A percentile compares a stretch with the other conserved stretches of the same genome.
Conservation (phyloP, 1,284 basidiomycete species). For the Retiboletus flavoniger region DNA sequence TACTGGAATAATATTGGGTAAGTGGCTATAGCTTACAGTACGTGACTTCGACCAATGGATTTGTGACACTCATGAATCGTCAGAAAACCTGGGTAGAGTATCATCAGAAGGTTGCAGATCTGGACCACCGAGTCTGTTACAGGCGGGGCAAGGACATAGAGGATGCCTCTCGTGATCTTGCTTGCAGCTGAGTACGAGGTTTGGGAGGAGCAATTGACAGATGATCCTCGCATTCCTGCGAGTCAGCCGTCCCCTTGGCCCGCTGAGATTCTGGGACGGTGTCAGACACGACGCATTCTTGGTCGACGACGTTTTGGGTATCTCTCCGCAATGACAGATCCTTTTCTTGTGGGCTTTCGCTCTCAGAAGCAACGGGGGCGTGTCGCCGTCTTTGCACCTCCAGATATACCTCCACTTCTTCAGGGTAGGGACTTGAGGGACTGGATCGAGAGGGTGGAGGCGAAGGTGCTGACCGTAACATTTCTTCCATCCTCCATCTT, state of each 20-base stretch:
- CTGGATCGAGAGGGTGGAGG: slow-evolving; percentile 1
- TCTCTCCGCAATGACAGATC: neutral
- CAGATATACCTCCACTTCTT: slow-evolving; percentile 3
- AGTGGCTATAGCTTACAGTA: neutral
- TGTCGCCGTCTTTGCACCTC: slow-evolving; percentile 3
- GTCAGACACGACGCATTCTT: neutral
- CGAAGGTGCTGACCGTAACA: slow-evolving; percentile 15
- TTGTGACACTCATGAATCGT: neutral
- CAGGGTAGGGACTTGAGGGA: neutral
- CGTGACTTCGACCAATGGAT: neutral
- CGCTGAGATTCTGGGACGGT: neutral
- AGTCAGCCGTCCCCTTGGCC: neutral
- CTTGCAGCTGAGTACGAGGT: neutral
- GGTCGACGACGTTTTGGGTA: neutral
- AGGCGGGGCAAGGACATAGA: neutral
- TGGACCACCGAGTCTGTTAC: neutral
- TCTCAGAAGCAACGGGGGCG: neutral
- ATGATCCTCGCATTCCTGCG: neutral
- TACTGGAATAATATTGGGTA: neutral
- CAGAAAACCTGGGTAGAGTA: neutral
- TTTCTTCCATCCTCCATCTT: slow-evolving; percentile 28
- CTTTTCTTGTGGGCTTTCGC: neutral
- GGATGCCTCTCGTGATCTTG: neutral
- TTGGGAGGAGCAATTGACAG: neutral
- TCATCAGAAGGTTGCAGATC: neutral